Evolutionary conservation across 345 rosid species (phyloP).

Genomic region (Citrus trifoliata): DNA sequence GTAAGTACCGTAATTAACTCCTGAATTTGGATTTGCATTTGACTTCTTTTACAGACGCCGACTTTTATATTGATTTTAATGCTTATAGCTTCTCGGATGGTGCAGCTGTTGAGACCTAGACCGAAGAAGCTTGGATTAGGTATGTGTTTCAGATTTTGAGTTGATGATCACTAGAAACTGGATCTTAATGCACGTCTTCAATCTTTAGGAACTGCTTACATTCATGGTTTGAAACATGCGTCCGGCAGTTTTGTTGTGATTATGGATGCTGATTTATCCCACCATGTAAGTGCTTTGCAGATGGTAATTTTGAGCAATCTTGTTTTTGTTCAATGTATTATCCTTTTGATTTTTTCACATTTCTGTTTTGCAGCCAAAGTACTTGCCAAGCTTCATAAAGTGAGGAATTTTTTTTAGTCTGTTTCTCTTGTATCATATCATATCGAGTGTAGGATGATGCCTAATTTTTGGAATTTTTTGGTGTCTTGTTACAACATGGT

Average conservation of each 20-base stretch:
- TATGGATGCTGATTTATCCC: slow-evolving; percentile 99
- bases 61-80: not conserved
- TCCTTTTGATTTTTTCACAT: slow-evolving; percentile 5
- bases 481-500: slow-evolving; percentile 6
- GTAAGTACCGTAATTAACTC: slow-evolving; percentile 36
- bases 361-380: slow-evolving; percentile 78
- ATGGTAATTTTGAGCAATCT: not conserved
- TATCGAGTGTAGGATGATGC: not conserved
- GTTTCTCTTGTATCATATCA: not conserved
- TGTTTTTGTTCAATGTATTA: not conserved
- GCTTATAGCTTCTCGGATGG: slow-evolving; percentile 17
- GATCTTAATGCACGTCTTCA: slow-evolving; percentile 13
- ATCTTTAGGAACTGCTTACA: slow-evolving; percentile 80
- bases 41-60: not conserved
- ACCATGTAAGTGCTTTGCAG: slow-evolving; percentile 65
- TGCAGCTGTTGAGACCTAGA: slow-evolving; percentile 84
- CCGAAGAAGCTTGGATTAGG: slow-evolving; percentile 93
- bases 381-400: slow-evolving; percentile 91
- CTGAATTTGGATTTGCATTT: not conserved
- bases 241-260: slow-evolving; percentile 89
- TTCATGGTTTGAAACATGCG: slow-evolving; percentile 89
- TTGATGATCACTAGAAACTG: not conserved
- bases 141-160: slow-evolving; percentile 24
- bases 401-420: slow-evolving; percentile 36
- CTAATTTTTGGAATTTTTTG: slow-evolving; percentile 13